These are phyloP conservation scores for Myxozyma neotropica DNA, from an alignment of 805 yeast species.

Conservation along the genomic window DNA sequence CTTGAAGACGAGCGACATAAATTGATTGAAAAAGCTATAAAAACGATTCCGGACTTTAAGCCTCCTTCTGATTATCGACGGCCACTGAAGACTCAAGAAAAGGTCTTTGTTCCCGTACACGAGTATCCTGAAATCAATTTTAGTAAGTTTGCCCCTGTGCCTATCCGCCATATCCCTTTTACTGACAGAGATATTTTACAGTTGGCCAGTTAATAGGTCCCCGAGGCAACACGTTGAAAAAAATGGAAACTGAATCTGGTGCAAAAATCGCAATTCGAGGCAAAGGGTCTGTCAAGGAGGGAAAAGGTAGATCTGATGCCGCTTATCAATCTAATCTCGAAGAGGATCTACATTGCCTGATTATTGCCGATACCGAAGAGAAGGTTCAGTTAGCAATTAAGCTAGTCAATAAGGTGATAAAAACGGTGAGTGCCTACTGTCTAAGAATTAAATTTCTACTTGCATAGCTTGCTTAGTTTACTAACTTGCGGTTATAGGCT, in stretches of 20 bases:
- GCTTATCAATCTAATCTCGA: conserved; percentile 57
- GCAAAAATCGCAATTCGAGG: conserved; percentile 92
- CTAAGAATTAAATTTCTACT: background rate
- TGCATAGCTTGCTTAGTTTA: no score
- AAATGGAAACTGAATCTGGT: conserved; percentile 80
- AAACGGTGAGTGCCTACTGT: conserved; percentile 45
- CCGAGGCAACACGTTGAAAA: conserved; percentile 85
- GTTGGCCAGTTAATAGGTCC: conserved; percentile 93
- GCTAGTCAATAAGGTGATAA: conserved; percentile 72
- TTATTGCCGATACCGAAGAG: conserved; percentile 79
- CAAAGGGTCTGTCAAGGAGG: conserved; percentile 93
- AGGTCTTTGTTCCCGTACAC: conserved; percentile 78
- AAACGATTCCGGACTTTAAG: conserved; percentile 69
- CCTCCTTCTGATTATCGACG: conserved; percentile 79
- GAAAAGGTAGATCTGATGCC: conserved; percentile 58
- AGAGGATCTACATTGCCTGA: conserved; percentile 86
- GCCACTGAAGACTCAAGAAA: conserved; percentile 74
- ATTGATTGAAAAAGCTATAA: conserved; percentile 73
- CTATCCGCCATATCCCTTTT: background rate
- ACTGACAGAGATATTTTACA: background rate
- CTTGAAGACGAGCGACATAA: conserved; percentile 79
- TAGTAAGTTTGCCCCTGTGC: conserved; percentile 27
- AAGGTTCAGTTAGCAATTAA: conserved; percentile 74
- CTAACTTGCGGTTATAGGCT: conserved; percentile 47
- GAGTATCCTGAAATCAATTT: conserved; percentile 92